Conservation (phyloP, 2,329 filamentous ascomycete genomes). For the Pseudocercospora fijiensis region DNA sequence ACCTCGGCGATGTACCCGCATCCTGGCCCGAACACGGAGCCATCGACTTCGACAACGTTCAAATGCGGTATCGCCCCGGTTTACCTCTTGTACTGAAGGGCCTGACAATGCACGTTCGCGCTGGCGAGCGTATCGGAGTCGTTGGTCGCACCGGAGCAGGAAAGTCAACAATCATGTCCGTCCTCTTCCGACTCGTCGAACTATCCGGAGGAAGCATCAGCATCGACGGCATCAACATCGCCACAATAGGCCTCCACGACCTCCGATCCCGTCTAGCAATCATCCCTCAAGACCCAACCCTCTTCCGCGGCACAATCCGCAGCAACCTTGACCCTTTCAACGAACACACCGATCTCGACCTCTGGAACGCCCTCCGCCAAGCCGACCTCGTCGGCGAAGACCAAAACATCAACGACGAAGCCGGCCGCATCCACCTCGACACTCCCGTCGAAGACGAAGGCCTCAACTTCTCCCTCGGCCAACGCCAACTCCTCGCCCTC, state of each 20-base stretch:
- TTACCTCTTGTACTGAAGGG: conserved; percentile 52
- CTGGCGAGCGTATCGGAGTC: conserved; percentile 77
- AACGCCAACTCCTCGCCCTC: conserved; percentile 92
- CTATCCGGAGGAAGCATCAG: conserved; percentile 49
- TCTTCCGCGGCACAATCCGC: conserved; percentile 77
- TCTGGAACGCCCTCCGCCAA: conserved; percentile 76
- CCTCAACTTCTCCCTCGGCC: conserved; percentile 90
- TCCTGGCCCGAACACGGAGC: conserved; percentile 86
- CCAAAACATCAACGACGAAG: conserved; percentile 44
- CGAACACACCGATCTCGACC: conserved; percentile 72
- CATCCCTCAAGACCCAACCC: conserved; percentile 80
- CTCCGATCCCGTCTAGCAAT: conserved; percentile 71
- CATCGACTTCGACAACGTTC: conserved; percentile 52
- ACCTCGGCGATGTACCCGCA: conserved; percentile 67
- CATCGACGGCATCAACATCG: conserved; percentile 59
- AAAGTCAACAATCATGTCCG: conserved; percentile 80
- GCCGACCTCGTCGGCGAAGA: conserved; percentile 66
- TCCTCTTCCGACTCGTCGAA: conserved; percentile 69
- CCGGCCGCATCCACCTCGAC: conserved; percentile 76
- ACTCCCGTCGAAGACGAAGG: conserved; percentile 88
- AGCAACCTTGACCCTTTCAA: conserved; percentile 78
- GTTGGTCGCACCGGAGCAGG: conserved; percentile 80
- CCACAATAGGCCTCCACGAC: conserved; percentile 71
- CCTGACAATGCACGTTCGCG: conserved; percentile 64
- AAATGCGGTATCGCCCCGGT: conserved; percentile 54